Percentiles rank a stretch among this genome's conserved stretches.
These are phyloP conservation scores for Didymosphaeria variabile DNA, from an alignment of 2,329 filamentous ascomycete species.

Conservation along the genomic window DNA sequence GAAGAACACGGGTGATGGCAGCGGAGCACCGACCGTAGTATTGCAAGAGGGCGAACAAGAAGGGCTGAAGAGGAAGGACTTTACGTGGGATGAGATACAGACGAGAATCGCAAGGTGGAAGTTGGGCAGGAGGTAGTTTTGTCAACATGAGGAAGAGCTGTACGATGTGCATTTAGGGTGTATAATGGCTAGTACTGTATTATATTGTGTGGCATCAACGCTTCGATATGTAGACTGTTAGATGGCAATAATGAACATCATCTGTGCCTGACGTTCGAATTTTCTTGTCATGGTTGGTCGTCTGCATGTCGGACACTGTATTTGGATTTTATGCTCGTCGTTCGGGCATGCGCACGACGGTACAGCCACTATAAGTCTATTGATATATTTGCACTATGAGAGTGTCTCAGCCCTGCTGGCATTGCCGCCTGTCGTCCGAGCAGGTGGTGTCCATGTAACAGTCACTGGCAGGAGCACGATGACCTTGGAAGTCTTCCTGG, in stretches of 20 bases:
- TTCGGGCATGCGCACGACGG: too few species aligned
- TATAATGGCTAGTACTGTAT: slow-evolving; percentile 12
- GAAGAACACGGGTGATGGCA: slow-evolving; percentile 77
- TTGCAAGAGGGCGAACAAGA: slow-evolving; percentile 87
- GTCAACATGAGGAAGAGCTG: neutral
- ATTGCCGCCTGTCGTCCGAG: too few species aligned
- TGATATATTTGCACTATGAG: too few species aligned
- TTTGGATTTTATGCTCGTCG: too few species aligned
- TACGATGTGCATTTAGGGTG: slow-evolving; percentile 12
- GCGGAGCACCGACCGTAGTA: slow-evolving; percentile 91
- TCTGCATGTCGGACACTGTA: too few species aligned
- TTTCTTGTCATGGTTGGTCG: too few species aligned
- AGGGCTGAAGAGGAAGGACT: slow-evolving; percentile 71
- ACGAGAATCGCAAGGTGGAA: slow-evolving; percentile 85
- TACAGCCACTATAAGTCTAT: too few species aligned
- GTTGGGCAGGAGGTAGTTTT: slow-evolving; percentile 68
- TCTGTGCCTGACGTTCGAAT: too few species aligned
- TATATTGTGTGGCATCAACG: slow-evolving; percentile 1
- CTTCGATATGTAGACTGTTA: slow-evolving; percentile 6
- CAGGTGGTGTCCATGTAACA: too few species aligned
- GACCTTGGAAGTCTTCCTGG: too few species aligned
- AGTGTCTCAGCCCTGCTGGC: too few species aligned
- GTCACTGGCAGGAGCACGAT: too few species aligned
- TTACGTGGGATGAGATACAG: slow-evolving; percentile 91
- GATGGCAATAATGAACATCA: neutral